These are phyloP conservation scores for Fusarium chlamydosporum DNA, from an alignment of 2,329 filamentous ascomycete genomes.

Conservation along the genomic window DNA sequence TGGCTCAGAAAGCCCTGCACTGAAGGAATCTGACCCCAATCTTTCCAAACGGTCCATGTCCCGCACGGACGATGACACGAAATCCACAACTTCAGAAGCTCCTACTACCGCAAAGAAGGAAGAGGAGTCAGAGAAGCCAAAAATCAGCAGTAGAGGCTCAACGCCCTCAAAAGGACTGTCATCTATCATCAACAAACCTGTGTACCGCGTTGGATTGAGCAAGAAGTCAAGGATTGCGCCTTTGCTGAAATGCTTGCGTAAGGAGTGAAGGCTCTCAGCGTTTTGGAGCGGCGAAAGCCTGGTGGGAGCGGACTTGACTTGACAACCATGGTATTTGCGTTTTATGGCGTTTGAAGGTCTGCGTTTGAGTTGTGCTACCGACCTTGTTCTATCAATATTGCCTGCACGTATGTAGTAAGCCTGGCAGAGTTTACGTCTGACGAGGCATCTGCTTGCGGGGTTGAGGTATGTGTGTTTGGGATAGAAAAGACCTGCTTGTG, in stretches of 20 bases:
- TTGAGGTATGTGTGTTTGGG: slow-evolving; percentile 5
- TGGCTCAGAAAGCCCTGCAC: slow-evolving; percentile 6
- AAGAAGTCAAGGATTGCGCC: slow-evolving; percentile 66
- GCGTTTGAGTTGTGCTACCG: background rate
- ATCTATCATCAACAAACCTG: slow-evolving; percentile 55
- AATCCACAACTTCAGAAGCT: slow-evolving; percentile 9
- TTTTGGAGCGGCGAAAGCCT: background rate
- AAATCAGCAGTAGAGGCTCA: slow-evolving; percentile 17
- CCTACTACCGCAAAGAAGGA: slow-evolving; percentile 15
- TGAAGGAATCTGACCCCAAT: slow-evolving; percentile 35
- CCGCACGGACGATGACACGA: slow-evolving; percentile 10
- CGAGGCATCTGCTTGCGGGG: background rate
- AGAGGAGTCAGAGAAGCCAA: slow-evolving; percentile 10
- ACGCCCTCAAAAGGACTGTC: slow-evolving; percentile 40
- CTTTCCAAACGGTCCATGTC: background rate
- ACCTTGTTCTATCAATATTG: slow-evolving; percentile 1
- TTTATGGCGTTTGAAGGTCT: slow-evolving; percentile 15
- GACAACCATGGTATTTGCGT: background rate
- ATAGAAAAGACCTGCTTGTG: background rate
- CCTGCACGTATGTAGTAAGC: background rate
- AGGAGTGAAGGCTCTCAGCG: slow-evolving; percentile 61
- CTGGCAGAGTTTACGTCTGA: background rate
- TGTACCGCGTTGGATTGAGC: slow-evolving; percentile 67
- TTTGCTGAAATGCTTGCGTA: slow-evolving; percentile 65
- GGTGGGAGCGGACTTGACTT: background rate